Evolutionary conservation across 2,329 filamentous ascomycete genomes (phyloP), one percentile per base, ranked within the genome.

Genomic region (Aspergillus luchuensis): DNA sequence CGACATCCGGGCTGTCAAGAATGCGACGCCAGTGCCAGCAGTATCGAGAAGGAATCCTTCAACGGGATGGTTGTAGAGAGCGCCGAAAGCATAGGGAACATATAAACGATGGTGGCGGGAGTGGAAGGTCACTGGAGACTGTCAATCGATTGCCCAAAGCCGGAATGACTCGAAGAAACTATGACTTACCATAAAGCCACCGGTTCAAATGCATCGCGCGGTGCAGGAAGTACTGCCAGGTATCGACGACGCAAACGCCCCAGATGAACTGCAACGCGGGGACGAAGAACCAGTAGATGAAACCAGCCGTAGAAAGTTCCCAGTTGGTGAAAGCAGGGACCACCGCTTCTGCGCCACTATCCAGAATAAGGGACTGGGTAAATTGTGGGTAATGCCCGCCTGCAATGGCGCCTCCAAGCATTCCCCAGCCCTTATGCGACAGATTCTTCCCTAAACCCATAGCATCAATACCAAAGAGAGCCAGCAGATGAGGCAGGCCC

Each of bases 201-300:
- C 91, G 93, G 81, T 98, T 97, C 81, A 95, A 84, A 79, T 99
- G 95, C 95, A 99, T 99, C 60, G 90, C 86, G 41, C 95, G 91
- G 78, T 99, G 95, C 70, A 94, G 84, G 79, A 97, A 97, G 80
- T 99, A 99, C 76, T 99, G 94, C 95, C 95, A 99, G 48, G 92
- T 95, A 78, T 99, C 95, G 68, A 98, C 85, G 66, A 96, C 82
- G 65, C 86, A 79, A 62, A 94, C 85, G 23, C 89, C 95, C 53
- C 91, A 71, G 60, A 85, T 79, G 72, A 97, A 91, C 75, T 98
- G 94, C 52, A 94, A 58, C 3, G 81, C 84, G 0, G 95, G 95
- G 63, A 98, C 84, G 41, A 89, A 74, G 63, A 87, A 79, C 83
- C 91, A 90, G 80, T 98, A 98, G 66, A 97, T 86, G 62, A 85